Conservation (phyloP, 164 flowering plant genomes). For the Euptelea pleiosperma region DNA sequence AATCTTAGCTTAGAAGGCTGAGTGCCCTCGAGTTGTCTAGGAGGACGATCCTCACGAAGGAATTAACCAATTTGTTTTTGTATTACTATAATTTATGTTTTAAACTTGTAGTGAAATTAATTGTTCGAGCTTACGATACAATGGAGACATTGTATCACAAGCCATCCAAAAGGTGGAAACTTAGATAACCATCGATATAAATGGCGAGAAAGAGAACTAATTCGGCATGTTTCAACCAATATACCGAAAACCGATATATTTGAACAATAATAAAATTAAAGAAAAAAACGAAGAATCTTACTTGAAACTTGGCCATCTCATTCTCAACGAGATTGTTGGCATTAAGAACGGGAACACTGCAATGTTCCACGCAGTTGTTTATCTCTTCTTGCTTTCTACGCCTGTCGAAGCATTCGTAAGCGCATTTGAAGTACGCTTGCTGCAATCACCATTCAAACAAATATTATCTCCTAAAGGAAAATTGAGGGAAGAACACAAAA, state of each 20-base stretch:
- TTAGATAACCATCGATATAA: too few species aligned
- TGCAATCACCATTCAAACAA: constrained; percentile 33
- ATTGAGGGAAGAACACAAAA: background rate
- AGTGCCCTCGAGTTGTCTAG: too few species aligned
- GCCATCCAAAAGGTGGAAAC: too few species aligned
- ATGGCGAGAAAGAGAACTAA: too few species aligned
- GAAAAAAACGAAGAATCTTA: constrained; percentile 16
- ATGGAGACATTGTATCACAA: too few species aligned
- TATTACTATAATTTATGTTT: too few species aligned
- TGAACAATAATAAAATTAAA: background rate
- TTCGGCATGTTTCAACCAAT: background rate
- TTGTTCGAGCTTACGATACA: too few species aligned
- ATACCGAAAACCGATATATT: background rate
- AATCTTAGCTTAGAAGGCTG: too few species aligned
- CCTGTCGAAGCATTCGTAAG: constrained; percentile 91
- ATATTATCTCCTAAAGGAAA: background rate
- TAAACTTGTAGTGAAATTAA: too few species aligned
- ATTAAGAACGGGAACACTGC: constrained; percentile 75
- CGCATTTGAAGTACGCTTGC: constrained; percentile 96
- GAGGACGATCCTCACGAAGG: too few species aligned
- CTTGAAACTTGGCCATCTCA: constrained; percentile 95
- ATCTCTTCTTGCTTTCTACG: constrained; percentile 69
- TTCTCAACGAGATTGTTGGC: constrained; percentile 71
- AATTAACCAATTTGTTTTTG: too few species aligned
- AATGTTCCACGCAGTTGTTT: constrained; percentile 74